These are phyloP conservation scores for Huiozyma sinensis DNA, from an alignment of 805 yeast genomes.

Conservation along the genomic window DNA sequence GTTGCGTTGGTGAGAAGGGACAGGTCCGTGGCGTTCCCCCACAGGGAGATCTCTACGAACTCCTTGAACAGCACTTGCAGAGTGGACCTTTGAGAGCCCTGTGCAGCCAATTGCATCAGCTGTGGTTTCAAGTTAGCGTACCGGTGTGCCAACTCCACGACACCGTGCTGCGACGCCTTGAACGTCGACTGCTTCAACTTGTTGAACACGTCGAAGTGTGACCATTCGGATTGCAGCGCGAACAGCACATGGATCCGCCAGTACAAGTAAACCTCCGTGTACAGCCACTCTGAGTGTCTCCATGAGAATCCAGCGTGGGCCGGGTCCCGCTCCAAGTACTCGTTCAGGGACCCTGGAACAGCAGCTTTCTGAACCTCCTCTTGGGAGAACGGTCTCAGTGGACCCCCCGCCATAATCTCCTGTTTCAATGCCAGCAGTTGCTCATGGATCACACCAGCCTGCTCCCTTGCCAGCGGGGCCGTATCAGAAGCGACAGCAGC, in stretches of 20 bases:
- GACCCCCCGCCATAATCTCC: slow-evolving; percentile 34
- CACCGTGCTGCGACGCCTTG: slow-evolving; percentile 62
- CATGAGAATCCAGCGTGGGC: slow-evolving; percentile 35
- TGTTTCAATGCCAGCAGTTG: slow-evolving; percentile 35
- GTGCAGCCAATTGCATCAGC: slow-evolving; percentile 5
- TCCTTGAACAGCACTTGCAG: slow-evolving; percentile 61
- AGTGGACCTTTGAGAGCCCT: slow-evolving; percentile 25
- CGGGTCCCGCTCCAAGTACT: slow-evolving; percentile 26
- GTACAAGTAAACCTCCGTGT: slow-evolving; percentile 75
- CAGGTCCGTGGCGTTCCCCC: slow-evolving; percentile 98
- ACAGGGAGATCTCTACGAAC: slow-evolving; percentile 74
- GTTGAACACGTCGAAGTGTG: slow-evolving; percentile 61
- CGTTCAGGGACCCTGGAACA: slow-evolving; percentile 51
- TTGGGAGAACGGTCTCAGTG: slow-evolving; percentile 36
- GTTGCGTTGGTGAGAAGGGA: slow-evolving; percentile 83
- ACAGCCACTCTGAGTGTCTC: slow-evolving; percentile 86
- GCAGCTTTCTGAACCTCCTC: slow-evolving; percentile 28
- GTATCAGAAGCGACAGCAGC: slow-evolving; percentile 22
- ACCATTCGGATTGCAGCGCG: slow-evolving; percentile 30
- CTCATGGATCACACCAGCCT: slow-evolving; percentile 38
- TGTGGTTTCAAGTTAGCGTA: slow-evolving; percentile 35
- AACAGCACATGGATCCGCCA: slow-evolving; percentile 45
- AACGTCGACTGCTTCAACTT: slow-evolving; percentile 65
- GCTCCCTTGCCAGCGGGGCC: slow-evolving; percentile 25
- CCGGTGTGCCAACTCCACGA: slow-evolving; percentile 67